Base-by-base conservation (phyloP, 441 rosid genomes). In the Sinapis alba region DNA sequence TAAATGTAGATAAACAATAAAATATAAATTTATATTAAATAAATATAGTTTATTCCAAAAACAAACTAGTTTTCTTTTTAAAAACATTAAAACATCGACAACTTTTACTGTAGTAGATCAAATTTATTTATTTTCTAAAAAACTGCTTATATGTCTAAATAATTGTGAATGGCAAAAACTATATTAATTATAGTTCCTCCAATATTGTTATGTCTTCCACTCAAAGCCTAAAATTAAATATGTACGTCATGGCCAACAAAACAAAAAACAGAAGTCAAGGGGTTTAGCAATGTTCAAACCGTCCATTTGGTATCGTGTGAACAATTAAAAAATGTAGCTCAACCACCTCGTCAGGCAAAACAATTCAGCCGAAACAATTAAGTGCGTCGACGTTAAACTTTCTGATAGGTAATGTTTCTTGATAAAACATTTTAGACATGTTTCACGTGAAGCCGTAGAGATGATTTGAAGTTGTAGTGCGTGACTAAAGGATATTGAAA, bases 381-480 rank as follows among this genome's bases (percentile, higher is more conserved):
- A 15, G 20, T 47, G 53, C 53, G 19, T 47, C 20, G 20, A 47
- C 19, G 10, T 47, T 47, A 15, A 47, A 15, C 20, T 15, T 47
- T 47, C 19, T 45, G 16, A n/a, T n/a, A 5, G 51, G 15, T 45
- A 45, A 16, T 6, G 8, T 47, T 6, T 47, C 20, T 16, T 50
- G 51, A 41, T 45, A 15, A 45, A 45, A 45, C 54, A 47, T 50
- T 28, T 15, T 15, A 16, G 50, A 63, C 28, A 76, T 41, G 75
- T 41, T 70, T 63, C 53, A 41, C 75, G 71, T 69, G 70, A 41
- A 54, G 26, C 53, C 28, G 16, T 57, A 27, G 11, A 63, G 51
- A 69, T 64, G 3, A 24, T 47, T 59, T 59, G 16, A 21, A 45
- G 20, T 66, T 54, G 7, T 56, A 41, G 75, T 28, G 66, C 30